Conservation (phyloP, 169 alveolate genomes). For the Plasmodium relictum region DNA sequence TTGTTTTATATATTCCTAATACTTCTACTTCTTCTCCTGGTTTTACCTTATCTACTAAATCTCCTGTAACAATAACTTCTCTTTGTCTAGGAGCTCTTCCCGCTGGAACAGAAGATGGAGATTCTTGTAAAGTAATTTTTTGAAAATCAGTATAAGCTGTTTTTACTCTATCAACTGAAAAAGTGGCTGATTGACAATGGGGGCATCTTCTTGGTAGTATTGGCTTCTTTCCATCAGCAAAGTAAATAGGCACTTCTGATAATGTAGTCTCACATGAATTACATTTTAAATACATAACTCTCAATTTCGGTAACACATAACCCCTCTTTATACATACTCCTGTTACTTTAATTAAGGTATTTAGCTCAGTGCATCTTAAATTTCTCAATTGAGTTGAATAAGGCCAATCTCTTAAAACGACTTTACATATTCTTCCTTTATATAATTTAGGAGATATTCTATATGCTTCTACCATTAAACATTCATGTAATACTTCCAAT, state of each 20-base stretch:
- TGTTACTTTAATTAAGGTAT: conserved; percentile 94
- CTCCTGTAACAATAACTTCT: conserved; percentile 96
- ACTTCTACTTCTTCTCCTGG: conserved; percentile 99
- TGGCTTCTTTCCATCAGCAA: conserved; percentile 84
- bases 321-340: conserved; percentile 96
- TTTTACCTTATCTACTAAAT: conserved; percentile 96
- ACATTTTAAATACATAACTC: conserved; percentile 92
- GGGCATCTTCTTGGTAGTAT: conserved; percentile 93
- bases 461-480: conserved; percentile 87
- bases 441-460: conserved; percentile 84
- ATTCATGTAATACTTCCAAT: conserved; percentile 88
- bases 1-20: conserved; percentile 96
- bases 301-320: conserved; percentile 93
- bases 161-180: conserved; percentile 91
- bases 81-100: conserved; percentile 99
- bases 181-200: conserved; percentile 94
- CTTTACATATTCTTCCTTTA: conserved; percentile 88
- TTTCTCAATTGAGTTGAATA: conserved; percentile 94
- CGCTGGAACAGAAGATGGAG: conserved; percentile 98
- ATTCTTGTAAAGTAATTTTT: conserved; percentile 97
- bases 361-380: conserved; percentile 94
- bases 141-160: conserved; percentile 97
- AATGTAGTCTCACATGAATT: conserved; percentile 87
- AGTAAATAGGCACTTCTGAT: conserved; percentile 86
- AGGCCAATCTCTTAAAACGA: conserved; percentile 92